These are phyloP conservation scores for Hyparrhenia diplandra DNA, from an alignment of 176 grass and related monocot species.

Conservation along the genomic window DNA sequence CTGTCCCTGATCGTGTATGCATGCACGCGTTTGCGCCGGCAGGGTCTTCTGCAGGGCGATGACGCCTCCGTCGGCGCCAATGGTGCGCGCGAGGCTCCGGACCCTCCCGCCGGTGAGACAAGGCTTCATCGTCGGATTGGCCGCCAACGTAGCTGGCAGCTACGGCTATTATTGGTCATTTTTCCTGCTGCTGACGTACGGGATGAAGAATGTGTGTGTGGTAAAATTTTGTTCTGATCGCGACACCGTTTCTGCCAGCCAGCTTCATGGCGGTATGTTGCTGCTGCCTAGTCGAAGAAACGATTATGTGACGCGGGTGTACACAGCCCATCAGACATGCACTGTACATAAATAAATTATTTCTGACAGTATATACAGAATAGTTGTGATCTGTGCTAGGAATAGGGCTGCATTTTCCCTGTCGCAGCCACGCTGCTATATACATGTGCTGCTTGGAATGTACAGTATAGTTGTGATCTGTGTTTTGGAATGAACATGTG, in stretches of 20 bases:
- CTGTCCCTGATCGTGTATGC: background rate
- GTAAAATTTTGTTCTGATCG: background rate
- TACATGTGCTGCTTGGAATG: too few species aligned
- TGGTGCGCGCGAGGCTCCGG: background rate
- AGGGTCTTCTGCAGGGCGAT: conserved; percentile 11
- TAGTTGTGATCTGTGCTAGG: background rate
- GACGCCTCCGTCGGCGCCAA: conserved; percentile 12
- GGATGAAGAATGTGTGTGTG: background rate
- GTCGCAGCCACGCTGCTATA: background rate
- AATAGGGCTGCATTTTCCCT: background rate
- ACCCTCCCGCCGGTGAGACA: background rate
- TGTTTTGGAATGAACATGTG: background rate
- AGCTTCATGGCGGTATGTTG: conserved; percentile 36
- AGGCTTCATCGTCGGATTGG: conserved; percentile 40
- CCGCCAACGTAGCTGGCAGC: background rate
- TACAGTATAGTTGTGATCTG: too few species aligned
- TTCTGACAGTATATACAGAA: background rate
- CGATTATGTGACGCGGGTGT: conserved; percentile 33
- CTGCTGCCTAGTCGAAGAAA: conserved; percentile 42
- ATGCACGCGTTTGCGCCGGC: background rate
- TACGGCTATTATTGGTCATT: background rate
- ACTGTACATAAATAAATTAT: background rate
- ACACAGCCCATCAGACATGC: background rate
- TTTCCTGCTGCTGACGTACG: background rate
- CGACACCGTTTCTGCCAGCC: background rate